Evolutionary conservation across 192 early-diverging fungal species (phyloP), one percentile per base, ranked within the genome.

Genomic region (Rhizoclosmatium sp.): DNA sequence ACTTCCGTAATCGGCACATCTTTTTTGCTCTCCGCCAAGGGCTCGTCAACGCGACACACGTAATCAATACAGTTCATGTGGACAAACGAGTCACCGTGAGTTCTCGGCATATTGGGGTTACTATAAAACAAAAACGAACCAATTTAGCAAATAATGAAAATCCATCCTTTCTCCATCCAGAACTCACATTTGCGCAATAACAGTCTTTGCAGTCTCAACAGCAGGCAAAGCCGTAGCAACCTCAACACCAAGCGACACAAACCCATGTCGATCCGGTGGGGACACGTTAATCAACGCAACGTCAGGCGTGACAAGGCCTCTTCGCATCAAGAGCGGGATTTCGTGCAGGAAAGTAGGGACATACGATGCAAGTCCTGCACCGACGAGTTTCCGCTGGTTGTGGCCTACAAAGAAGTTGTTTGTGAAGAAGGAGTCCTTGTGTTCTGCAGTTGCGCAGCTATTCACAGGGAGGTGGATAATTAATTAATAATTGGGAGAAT

Each of bases 241-340:
- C 69, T 88, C 87, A 3, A 66, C 51, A 3, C 87, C 87, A 2
- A 89, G 70, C 0, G 87, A 88, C 12, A 78, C 77, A 49, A 58
- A 86, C 16, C 87, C 87, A 76, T 89, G 87, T 23, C 73, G 59
- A 66, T 89, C 87, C 14, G 87, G 87, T 2, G 86, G 85, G 4
- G 81, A 81, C 3, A 89, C 78, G 61, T 87, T 89, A 74, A 89
- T 69, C 56, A 89, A 59, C 14, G 87, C 87, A 1, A 89, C 85
- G 60, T 89, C 86, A 3, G 87, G 85, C 21, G 40, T 54, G 16
- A 85, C 7, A 47, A 56, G 14, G 51, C 80, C 78, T 14, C 40
- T 40, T 45, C 83, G 78, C 81, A 85, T 85, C 61, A 82, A 47
- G 46, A 19, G 41, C 31, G 83, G 81, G 31, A 81, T 64, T 51